Conservation (phyloP, 2,329 filamentous ascomycete genomes). For the Hypoxylon sp. region DNA sequence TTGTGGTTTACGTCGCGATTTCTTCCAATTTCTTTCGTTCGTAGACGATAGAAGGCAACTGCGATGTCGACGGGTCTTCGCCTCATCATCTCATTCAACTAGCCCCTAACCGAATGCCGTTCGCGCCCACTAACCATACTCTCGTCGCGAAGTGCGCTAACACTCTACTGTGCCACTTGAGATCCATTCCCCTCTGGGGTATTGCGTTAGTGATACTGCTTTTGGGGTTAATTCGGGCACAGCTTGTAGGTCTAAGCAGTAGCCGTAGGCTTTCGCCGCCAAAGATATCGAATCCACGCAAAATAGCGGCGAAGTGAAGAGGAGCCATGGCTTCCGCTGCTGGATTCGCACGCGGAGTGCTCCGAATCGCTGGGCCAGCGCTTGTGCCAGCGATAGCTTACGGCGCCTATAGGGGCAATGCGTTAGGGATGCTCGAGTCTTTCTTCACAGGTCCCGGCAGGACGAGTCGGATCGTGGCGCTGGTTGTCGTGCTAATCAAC, state of each 20-base stretch:
- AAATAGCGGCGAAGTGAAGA: slow-evolving; percentile 29
- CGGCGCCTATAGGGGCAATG: slow-evolving; percentile 63
- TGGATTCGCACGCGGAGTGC: slow-evolving; percentile 40
- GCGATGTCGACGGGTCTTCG: not conserved
- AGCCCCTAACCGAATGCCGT: slow-evolving; percentile 46
- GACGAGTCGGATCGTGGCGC: slow-evolving; percentile 66
- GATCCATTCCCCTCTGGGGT: slow-evolving; percentile 61
- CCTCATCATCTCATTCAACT: not conserved
- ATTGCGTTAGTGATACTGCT: slow-evolving; percentile 58
- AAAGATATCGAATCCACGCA: slow-evolving; percentile 10
- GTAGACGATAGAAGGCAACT: too few relatives aligned
- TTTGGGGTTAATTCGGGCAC: slow-evolving; percentile 55
- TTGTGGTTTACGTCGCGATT: not conserved
- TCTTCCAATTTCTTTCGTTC: not conserved
- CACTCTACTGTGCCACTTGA: slow-evolving; percentile 60
- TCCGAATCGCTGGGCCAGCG: slow-evolving; percentile 55
- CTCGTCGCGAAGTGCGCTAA: slow-evolving; percentile 61
- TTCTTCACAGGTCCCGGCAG: slow-evolving; percentile 70
- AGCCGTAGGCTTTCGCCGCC: slow-evolving; percentile 27
- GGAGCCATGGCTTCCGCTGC: slow-evolving; percentile 50
- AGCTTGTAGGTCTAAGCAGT: slow-evolving; percentile 39
- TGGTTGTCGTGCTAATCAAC: slow-evolving; percentile 74
- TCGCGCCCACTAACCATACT: slow-evolving; percentile 45
- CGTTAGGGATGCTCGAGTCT: slow-evolving; percentile 55
- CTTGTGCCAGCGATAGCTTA: slow-evolving; percentile 64